These are phyloP conservation scores for Melampsora americana DNA, from an alignment of 1,284 basidiomycete species.

Conservation along the genomic window DNA sequence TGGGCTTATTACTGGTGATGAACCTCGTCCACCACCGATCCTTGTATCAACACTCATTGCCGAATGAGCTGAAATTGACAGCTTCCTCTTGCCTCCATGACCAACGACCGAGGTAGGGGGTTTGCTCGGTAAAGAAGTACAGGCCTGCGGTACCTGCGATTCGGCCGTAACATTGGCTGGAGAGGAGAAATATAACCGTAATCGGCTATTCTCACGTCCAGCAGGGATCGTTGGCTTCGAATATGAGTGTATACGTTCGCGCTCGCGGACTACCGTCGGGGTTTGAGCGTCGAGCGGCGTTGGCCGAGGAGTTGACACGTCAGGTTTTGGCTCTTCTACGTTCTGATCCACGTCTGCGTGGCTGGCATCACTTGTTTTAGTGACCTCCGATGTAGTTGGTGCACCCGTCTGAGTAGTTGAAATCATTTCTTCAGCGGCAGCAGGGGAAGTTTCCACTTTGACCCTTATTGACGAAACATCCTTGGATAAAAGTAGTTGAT, in stretches of 20 bases:
- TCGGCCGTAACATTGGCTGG: slow-evolving; percentile 44
- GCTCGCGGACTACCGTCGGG: not conserved
- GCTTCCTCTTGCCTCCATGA: slow-evolving; percentile 14
- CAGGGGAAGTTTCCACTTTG: not conserved
- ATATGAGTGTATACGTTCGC: not conserved
- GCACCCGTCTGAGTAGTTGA: not conserved
- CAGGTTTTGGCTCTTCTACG: not conserved
- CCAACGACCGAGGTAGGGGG: not conserved
- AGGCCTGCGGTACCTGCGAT: slow-evolving; percentile 24
- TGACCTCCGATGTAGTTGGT: not conserved
- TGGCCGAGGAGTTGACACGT: not conserved
- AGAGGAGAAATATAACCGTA: slow-evolving; percentile 51
- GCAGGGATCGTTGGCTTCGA: slow-evolving; percentile 41
- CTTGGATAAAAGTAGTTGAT: slow-evolving; percentile 6
- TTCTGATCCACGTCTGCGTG: slow-evolving; percentile 2
- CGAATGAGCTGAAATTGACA: slow-evolving; percentile 37
- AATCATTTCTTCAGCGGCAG: not conserved
- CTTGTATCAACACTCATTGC: slow-evolving; percentile 18
- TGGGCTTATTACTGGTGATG: not conserved
- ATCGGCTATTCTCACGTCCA: slow-evolving; percentile 49
- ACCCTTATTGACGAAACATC: not conserved
- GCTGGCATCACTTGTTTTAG: not conserved
- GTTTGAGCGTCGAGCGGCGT: not conserved
- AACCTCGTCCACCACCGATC: not conserved
- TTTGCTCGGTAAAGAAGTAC: slow-evolving; percentile 24